A percentile compares a stretch with the other conserved stretches of the same genome.
These are phyloP conservation scores for Prunella vulgaris DNA, from an alignment of 257 asterid genomes.

Conservation along the genomic window DNA sequence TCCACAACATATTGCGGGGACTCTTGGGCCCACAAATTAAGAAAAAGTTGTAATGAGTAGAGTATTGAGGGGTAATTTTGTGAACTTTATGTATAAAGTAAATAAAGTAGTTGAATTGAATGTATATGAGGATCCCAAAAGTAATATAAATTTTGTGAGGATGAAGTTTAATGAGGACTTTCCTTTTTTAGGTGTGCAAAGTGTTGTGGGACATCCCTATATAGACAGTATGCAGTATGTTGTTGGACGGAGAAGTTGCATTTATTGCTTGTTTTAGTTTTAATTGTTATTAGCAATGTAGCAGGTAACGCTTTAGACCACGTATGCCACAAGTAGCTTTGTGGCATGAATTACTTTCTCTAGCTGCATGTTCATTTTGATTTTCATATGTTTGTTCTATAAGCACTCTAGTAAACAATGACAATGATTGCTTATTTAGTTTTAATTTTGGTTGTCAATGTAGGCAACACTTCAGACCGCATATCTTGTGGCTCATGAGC, in stretches of 20 bases:
- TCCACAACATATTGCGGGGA: no score
- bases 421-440: neutral
- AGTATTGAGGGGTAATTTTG: no score
- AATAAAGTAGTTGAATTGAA: no score
- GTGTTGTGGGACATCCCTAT: no score
- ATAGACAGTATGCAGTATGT: no score
- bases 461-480: slow-evolving; percentile 77
- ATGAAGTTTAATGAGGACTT: no score
- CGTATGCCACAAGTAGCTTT: slow-evolving; percentile 35
- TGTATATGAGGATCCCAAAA: no score
- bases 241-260: neutral
- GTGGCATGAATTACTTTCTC: neutral
- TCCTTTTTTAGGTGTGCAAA: no score
- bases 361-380: neutral
- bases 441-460: slow-evolving; percentile 17
- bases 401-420: neutral
- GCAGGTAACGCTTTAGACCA: slow-evolving; percentile 73
- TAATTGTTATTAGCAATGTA: slow-evolving; percentile 27
- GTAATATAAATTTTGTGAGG: no score
- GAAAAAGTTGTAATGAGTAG: no score
- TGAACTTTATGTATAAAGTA: no score
- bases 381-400: neutral
- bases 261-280: neutral
- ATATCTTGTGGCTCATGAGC: slow-evolving; percentile 85
- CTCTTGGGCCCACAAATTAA: no score